phyloP scores from a whole-genome alignment of 2,329 filamentous ascomycete genomes.

The Calonectria hawksworthii region DNA sequence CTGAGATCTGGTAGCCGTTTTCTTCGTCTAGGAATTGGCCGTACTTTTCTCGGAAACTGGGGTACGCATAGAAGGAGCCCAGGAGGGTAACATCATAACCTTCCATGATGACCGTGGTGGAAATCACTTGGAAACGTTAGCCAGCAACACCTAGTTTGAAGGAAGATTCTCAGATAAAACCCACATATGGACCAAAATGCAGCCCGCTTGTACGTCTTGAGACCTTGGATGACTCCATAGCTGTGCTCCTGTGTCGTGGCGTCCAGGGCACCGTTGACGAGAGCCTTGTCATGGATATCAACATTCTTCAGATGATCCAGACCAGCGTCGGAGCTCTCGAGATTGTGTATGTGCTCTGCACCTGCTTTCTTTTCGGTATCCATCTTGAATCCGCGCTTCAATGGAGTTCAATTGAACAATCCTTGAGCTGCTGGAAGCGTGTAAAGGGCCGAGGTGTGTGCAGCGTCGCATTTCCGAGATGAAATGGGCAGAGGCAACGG shows the following conservation, averaged over 20 bases:
- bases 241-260: conserved; percentile 55
- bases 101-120: conserved; percentile 65
- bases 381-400: conserved; percentile 32
- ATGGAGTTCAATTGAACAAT: conserved; percentile 7
- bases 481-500: conserved; percentile 1
- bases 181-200: conserved; percentile 57
- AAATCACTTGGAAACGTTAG: conserved; percentile 51
- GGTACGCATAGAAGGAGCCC: conserved; percentile 62
- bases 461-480: neutral
- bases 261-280: conserved; percentile 54
- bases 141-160: no score
- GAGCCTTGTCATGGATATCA: conserved; percentile 53
- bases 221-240: conserved; percentile 50
- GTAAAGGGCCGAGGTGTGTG: neutral
- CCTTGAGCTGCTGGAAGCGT: neutral
- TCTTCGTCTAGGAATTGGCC: conserved; percentile 52
- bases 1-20: conserved; percentile 60
- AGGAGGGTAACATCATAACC: conserved; percentile 64
- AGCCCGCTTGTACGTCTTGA: conserved; percentile 57
- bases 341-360: conserved; percentile 38
- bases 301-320: conserved; percentile 51
- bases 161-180: conserved; percentile 28
- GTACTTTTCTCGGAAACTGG: conserved; percentile 55
- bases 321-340: conserved; percentile 49
- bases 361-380: conserved; percentile 37